Evolutionary conservation across 1,284 basidiomycete species (phyloP), one percentile per base, ranked within the genome.

Genomic region (Moniliophthora roreri): DNA sequence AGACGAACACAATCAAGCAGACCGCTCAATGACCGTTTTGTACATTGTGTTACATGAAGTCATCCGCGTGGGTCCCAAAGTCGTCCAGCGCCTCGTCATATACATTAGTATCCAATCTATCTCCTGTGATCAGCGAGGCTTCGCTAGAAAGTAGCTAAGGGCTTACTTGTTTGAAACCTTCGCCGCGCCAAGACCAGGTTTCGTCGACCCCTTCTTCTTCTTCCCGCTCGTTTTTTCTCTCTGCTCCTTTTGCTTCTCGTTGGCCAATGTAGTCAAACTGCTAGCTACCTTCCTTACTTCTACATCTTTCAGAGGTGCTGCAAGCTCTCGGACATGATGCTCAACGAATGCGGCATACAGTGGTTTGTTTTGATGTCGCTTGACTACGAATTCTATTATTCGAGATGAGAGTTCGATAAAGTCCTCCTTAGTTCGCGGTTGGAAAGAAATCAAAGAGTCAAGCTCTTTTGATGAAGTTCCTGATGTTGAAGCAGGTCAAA

Each of bases 211-310:
- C 68, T 90, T 87, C 75, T 95, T 95, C 78, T 94, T 95, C 82
- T 95, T 95, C 20, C 92, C 91, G 58, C 84, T 87, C 0, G 85
- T 78, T 71, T 91, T 93, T 46, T 94, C 93, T 56, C 87, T 77
- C 66, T 87, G 84, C 67, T 93, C 92, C 70, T 85, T 91, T 75
- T 95, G 92, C 75, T 98, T 98, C 75, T 95, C 93, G 66, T 95
- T 96, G 48, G 93, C 89, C 10, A 97, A 76, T 1, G 91, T 87
- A 16, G 90, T 92, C 50, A 98, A 74, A 13, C 76, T 82, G 51
- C 84, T 89, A 3, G 92, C 91, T 1, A 84, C 89, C 68, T 95
- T 95, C 59, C 93, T 82, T 32, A 93, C 87, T 64, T 98, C 94
- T 48, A 93, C 85, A 58, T 95, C 93, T 58, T 86, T 88, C 50